Base-by-base conservation (phyloP, 768 basidiomycete genomes). In the Fomitopsis pulvina region DNA sequence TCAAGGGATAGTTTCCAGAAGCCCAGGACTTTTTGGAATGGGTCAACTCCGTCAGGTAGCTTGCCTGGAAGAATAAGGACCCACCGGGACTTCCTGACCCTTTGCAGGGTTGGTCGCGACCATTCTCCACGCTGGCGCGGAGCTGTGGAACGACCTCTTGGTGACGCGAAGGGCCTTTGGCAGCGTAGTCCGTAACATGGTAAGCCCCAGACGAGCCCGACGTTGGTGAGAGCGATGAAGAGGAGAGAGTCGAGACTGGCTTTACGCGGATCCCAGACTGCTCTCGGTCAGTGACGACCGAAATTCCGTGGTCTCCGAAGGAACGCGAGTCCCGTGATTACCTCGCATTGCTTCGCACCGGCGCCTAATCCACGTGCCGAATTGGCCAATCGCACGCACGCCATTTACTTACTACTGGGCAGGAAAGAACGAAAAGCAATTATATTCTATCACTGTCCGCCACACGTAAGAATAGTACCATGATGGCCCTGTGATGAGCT, bases 1-100 rank as follows among this genome's bases (percentile, higher is more conserved):
- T 93, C 54, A 99, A 75, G 18, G 95, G 92, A 66, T 98, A 99
- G 65, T 93, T 91, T 44, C 87, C 89, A 34, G 83, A 85, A 41
- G 83, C 77, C 83, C 83, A 86, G 30, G 81, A 81, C 81, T 87
- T 54, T 38, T 59, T 39, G 38, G 49, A 48, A 56, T 47, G 57
- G 28, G 7, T 38, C 11, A 27, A 28, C 22, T 38, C 41, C 34
- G 34, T 52, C 28, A 48, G 28, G 46, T 34, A 39, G 26, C 29
- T 47, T 46, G 45, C 45, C 9, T 44, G 50, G 46, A 47, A 25
- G n/a, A n/a, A 29, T 41, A 44, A 37, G 22, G 39, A 52, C 67
- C 14, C 63, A 91, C 90, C 75, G 83, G 77, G 66, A 84, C 89
- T 68, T 91, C 83, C 68, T 90, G 76, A 14, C 90, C 91, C 66